These are phyloP conservation scores for Nicotiana noctiflora DNA, from an alignment of 257 asterid species.

Conservation along the genomic window DNA sequence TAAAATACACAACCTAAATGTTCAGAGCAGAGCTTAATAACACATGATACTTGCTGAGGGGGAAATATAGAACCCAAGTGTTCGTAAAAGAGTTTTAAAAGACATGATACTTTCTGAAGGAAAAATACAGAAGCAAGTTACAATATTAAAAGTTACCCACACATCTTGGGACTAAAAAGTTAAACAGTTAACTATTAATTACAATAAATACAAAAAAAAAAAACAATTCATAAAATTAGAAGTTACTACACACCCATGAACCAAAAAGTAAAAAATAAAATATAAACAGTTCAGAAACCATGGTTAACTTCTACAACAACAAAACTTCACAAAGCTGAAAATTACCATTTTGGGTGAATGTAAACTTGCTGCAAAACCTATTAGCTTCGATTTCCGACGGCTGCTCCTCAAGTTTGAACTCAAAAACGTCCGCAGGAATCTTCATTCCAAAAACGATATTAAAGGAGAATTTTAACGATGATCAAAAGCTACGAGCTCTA, in stretches of 20 bases:
- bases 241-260: neutral
- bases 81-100: too few species aligned
- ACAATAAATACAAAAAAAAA: neutral
- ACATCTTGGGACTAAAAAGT: too few species aligned
- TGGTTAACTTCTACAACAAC: too few species aligned
- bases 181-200: too few species aligned
- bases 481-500: neutral
- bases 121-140: too few species aligned
- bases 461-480: neutral
- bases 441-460: neutral
- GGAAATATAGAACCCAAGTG: too few species aligned
- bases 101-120: too few species aligned
- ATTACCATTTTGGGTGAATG: neutral
- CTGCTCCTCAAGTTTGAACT: slow-evolving; percentile 2
- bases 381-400: neutral
- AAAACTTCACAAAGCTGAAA: neutral
- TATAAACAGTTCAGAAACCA: neutral
- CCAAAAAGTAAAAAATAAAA: neutral
- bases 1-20: neutral
- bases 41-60: too few species aligned
- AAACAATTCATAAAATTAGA: neutral
- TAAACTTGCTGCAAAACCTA: slow-evolving; percentile 5
- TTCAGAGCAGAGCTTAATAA: neutral
- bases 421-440: neutral
- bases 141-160: too few species aligned